Evolutionary conservation across 371 early-diverging fungal genomes (phyloP).

Genomic region (Mucor piriformis): DNA sequence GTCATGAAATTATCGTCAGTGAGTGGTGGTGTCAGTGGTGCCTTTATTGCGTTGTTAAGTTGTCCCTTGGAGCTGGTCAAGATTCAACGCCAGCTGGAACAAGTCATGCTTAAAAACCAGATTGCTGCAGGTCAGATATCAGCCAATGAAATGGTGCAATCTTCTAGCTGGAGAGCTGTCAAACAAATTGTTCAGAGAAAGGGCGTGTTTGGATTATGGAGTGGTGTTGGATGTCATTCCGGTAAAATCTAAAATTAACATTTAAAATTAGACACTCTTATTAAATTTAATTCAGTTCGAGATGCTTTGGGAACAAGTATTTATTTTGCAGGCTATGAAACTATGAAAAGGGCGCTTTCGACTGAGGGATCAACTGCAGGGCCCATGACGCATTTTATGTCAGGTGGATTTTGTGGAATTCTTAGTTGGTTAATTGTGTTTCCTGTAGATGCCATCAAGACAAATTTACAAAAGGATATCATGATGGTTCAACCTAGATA

Average conservation of each 20-base stretch:
- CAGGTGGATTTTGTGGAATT: conserved; percentile 79
- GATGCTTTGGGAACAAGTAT: conserved; percentile 78
- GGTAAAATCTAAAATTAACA: conserved; percentile 12
- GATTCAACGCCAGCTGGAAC: conserved; percentile 76
- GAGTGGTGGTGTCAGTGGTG: conserved; percentile 70
- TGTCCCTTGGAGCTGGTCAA: conserved; percentile 83
- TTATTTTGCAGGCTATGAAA: conserved; percentile 80
- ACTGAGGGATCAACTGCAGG: conserved; percentile 33
- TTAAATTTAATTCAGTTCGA: conserved; percentile 31
- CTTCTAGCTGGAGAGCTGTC: conserved; percentile 51
- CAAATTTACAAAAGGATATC: conserved; percentile 74
- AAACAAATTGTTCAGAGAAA: conserved; percentile 50
- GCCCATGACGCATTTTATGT: conserved; percentile 70
- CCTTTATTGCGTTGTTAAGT: conserved; percentile 67
- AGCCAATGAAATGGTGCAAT: conserved; percentile 2
- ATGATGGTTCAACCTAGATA: conserved; percentile 54
- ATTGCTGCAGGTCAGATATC: conserved; percentile 21
- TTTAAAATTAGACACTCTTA: background rate
- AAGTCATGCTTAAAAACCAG: conserved; percentile 50
- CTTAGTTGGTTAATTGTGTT: conserved; percentile 81
- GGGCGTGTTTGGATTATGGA: conserved; percentile 48
- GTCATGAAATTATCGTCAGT: conserved; percentile 52
- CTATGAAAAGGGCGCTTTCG: conserved; percentile 63
- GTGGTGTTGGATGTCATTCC: conserved; percentile 48
- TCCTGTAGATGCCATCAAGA: conserved; percentile 79